Conservation (phyloP, 1,284 basidiomycete species). For the Peniophora sp. region DNA sequence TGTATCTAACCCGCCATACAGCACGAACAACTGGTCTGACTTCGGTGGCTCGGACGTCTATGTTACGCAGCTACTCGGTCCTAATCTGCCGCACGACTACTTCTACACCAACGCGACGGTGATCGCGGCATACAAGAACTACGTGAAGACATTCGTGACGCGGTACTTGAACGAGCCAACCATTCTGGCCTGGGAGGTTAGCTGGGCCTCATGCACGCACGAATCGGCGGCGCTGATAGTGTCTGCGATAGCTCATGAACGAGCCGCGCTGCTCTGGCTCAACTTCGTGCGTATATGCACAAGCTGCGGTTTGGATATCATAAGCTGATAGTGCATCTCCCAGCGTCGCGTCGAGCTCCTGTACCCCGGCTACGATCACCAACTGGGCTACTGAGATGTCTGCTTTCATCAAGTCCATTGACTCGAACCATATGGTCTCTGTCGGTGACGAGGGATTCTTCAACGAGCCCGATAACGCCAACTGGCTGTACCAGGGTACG, state of each 20-base stretch:
- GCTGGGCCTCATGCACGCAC: too few species aligned
- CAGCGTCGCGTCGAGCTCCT: slow-evolving; percentile 21
- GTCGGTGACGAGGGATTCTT: slow-evolving; percentile 60
- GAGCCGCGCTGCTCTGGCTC: slow-evolving; percentile 27
- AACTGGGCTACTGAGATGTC: slow-evolving; percentile 24
- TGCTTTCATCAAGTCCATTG: slow-evolving; percentile 26
- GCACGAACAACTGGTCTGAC: slow-evolving; percentile 55
- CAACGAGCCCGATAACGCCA: slow-evolving; percentile 37
- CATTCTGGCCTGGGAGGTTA: slow-evolving; percentile 26
- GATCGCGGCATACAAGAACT: slow-evolving; percentile 32
- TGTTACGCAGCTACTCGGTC: slow-evolving; percentile 27
- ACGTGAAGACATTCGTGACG: slow-evolving; percentile 28
- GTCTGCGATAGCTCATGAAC: slow-evolving; percentile 21
- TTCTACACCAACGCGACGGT: slow-evolving; percentile 34
- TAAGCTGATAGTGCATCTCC: neutral
- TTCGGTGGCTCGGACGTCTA: slow-evolving; percentile 46
- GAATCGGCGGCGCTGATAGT: too few species aligned
- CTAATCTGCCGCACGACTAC: slow-evolving; percentile 26
- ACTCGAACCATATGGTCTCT: slow-evolving; percentile 28
- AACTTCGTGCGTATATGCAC: neutral
- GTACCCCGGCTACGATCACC: slow-evolving; percentile 21
- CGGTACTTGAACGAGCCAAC: slow-evolving; percentile 33
- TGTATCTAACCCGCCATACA: slow-evolving; percentile 10
- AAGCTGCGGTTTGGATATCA: neutral
- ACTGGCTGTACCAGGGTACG: slow-evolving; percentile 45